phyloP scores from a whole-genome alignment of 805 yeast genomes.

The Kluyveromyces nonfermentans region DNA sequence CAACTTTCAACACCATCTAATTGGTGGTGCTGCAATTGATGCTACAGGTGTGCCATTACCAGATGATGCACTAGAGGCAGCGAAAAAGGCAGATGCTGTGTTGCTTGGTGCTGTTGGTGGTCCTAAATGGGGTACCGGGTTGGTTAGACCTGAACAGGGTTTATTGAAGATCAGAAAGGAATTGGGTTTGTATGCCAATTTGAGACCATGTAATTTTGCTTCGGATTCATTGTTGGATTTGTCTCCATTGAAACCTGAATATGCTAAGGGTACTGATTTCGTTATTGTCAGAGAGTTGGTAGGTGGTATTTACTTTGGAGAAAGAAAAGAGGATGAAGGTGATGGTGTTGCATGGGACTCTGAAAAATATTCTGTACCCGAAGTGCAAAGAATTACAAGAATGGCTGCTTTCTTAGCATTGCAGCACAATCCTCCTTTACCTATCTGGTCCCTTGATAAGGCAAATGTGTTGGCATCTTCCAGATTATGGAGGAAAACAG shows the following conservation, averaged over 20 bases:
- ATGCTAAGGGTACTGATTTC: slow-evolving; percentile 86
- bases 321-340: slow-evolving; percentile 85
- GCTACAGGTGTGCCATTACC: slow-evolving; percentile 91
- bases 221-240: slow-evolving; percentile 74
- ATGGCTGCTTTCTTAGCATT: slow-evolving; percentile 97
- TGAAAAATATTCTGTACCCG: slow-evolving; percentile 83
- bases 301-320: slow-evolving; percentile 97
- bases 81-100: slow-evolving; percentile 89
- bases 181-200: slow-evolving; percentile 85
- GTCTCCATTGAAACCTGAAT: slow-evolving; percentile 79
- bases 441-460: slow-evolving; percentile 93
- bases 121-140: slow-evolving; percentile 98
- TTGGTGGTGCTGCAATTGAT: slow-evolving; percentile 98
- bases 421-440: slow-evolving; percentile 88
- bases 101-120: slow-evolving; percentile 98
- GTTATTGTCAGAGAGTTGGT: slow-evolving; percentile 92
- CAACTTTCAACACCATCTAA: slow-evolving; percentile 72
- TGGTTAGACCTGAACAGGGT: slow-evolving; percentile 97
- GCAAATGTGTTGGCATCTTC: slow-evolving; percentile 96
- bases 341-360: slow-evolving; percentile 86
- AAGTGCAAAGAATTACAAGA: slow-evolving; percentile 90
- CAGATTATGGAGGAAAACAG: slow-evolving; percentile 92
- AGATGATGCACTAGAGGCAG: slow-evolving; percentile 70
- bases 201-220: slow-evolving; percentile 93
- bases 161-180: slow-evolving; percentile 89